Evolutionary conservation across 805 yeast species (phyloP).

Genomic region (Cyberlindnera meyerae): DNA sequence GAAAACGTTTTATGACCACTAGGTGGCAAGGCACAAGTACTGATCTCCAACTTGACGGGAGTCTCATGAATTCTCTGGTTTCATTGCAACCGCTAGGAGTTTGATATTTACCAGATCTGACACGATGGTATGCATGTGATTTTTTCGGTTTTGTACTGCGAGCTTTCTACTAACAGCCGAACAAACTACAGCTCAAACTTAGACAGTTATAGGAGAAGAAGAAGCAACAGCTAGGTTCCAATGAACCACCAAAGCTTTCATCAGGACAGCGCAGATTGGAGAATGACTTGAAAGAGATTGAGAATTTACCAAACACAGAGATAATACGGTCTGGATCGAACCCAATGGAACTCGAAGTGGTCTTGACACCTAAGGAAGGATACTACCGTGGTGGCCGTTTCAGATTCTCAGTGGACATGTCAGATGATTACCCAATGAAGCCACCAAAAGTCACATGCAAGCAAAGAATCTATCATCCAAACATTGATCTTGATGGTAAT

Average conservation of each 20-base stretch:
- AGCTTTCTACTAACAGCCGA: too few species aligned
- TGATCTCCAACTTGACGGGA: background rate
- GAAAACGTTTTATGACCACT: background rate
- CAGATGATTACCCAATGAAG: slow-evolving; percentile 80
- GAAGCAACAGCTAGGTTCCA: slow-evolving; percentile 37
- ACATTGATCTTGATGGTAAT: slow-evolving; percentile 85
- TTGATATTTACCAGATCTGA: too few species aligned
- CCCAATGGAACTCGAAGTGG: slow-evolving; percentile 55
- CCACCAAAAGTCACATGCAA: slow-evolving; percentile 81
- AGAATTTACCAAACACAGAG: slow-evolving; percentile 53
- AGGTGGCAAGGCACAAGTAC: background rate
- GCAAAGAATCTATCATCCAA: slow-evolving; percentile 84
- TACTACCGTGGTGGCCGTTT: slow-evolving; percentile 67
- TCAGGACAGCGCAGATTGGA: slow-evolving; percentile 76
- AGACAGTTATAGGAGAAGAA: slow-evolving; percentile 56
- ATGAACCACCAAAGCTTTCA: slow-evolving; percentile 27
- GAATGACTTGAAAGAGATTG: slow-evolving; percentile 68
- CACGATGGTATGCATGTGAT: background rate
- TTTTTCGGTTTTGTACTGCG: too few species aligned
- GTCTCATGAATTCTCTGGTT: too few species aligned
- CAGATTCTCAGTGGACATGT: slow-evolving; percentile 58
- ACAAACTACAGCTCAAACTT: slow-evolving; percentile 41
- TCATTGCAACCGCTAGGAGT: too few species aligned
- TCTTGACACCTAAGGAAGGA: slow-evolving; percentile 66
- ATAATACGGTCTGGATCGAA: slow-evolving; percentile 45